phyloP scores from a whole-genome alignment of 768 basidiomycete species.

The Holtermannia corniformis region DNA sequence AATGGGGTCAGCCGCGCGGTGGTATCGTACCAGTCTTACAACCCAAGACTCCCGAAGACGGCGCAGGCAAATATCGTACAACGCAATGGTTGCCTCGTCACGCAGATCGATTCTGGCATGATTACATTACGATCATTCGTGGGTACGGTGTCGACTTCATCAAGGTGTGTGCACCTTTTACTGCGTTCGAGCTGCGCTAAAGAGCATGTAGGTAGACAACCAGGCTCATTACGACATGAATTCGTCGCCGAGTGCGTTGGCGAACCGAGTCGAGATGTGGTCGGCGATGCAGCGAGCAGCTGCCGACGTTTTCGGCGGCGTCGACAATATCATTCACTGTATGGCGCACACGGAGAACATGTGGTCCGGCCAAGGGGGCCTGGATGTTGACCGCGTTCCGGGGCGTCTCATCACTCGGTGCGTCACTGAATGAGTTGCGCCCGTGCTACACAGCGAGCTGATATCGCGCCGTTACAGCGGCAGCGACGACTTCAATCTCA shows the following conservation, averaged over 20 bases:
- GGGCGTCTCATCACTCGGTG: constrained; percentile 25
- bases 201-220: constrained; percentile 21
- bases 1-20: constrained; percentile 8
- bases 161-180: constrained; percentile 13
- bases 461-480: constrained; percentile 9
- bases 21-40: too few relatives aligned
- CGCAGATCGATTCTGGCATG: constrained; percentile 25
- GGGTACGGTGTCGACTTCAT: constrained; percentile 21
- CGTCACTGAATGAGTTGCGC: background rate
- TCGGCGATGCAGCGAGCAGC: constrained; percentile 18
- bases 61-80: constrained; percentile 1
- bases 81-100: constrained; percentile 19
- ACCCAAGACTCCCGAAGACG: too few relatives aligned
- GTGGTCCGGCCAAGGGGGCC: constrained; percentile 25
- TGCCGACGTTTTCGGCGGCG: constrained; percentile 14
- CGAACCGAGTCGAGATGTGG: constrained; percentile 24
- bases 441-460: too few relatives aligned
- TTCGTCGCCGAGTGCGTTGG: constrained; percentile 2
- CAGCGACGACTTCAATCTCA: constrained; percentile 27
- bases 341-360: constrained; percentile 34
- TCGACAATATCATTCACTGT: constrained; percentile 24
- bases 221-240: constrained; percentile 19
- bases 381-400: constrained; percentile 14
- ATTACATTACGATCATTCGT: constrained; percentile 21
- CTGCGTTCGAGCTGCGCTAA: background rate